Conservation (phyloP, 257 asterid genomes). For the Salvia miltiorrhiza region DNA sequence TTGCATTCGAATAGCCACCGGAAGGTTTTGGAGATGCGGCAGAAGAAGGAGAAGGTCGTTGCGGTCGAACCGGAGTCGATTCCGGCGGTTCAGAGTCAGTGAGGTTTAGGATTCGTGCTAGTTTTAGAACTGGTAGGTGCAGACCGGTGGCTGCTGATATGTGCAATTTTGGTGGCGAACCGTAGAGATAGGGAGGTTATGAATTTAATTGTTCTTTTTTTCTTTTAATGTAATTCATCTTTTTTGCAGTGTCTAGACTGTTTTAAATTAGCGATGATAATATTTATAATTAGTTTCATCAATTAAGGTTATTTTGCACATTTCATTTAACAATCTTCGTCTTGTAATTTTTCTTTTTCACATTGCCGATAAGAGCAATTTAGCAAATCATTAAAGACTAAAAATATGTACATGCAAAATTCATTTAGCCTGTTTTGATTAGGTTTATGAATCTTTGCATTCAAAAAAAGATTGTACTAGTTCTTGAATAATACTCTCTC, state of each 20-base stretch:
- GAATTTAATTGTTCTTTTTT: constrained; percentile 19
- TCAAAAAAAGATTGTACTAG: background rate
- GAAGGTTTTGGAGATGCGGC: constrained; percentile 81
- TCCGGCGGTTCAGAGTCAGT: constrained; percentile 29
- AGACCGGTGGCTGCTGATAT: constrained; percentile 32
- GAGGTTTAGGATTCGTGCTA: constrained; percentile 21
- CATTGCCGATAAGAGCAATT: background rate
- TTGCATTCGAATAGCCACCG: constrained; percentile 78
- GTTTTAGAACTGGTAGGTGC: constrained; percentile 10
- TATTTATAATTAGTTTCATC: background rate
- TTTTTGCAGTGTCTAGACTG: constrained; percentile 34
- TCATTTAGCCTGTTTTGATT: no score
- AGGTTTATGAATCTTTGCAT: background rate
- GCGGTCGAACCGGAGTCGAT: constrained; percentile 28
- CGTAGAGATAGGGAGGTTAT: constrained; percentile 40
- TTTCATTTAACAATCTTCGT: background rate
- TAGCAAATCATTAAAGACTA: no score
- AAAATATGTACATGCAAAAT: background rate
- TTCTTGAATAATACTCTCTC: background rate
- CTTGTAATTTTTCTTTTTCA: background rate
- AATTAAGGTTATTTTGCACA: background rate
- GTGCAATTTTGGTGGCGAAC: constrained; percentile 46
- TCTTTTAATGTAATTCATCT: constrained; percentile 19
- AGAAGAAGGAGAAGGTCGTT: constrained; percentile 41
- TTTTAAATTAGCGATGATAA: constrained; percentile 6